A percentile compares a stretch with the other conserved stretches of the same genome.
Conservation (phyloP, 78 protist species). For the slime mould (Dictyostelium discoideum) region DNA sequence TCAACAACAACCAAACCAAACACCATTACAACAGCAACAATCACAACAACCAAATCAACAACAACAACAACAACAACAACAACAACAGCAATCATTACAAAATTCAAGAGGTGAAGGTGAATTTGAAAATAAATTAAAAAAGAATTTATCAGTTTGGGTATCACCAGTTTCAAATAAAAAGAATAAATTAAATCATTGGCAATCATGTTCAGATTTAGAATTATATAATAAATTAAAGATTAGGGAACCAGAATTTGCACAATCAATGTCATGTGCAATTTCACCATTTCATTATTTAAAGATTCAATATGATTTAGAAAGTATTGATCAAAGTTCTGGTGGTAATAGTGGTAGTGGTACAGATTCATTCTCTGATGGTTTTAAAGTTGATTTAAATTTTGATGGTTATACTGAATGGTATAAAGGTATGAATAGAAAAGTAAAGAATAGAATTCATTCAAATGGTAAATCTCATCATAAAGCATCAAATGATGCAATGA, state of each 20-base stretch:
- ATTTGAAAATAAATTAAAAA: slow-evolving; percentile 40
- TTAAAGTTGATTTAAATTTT: slow-evolving; percentile 60
- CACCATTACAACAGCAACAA: not conserved
- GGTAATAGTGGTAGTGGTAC: not conserved
- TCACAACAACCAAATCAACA: not conserved
- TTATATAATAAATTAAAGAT: slow-evolving; percentile 40
- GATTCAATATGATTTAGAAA: not conserved
- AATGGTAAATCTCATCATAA: slow-evolving; percentile 15
- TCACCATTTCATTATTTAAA: slow-evolving; percentile 66
- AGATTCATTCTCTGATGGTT: slow-evolving; percentile 5
- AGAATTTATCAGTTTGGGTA: slow-evolving; percentile 46
- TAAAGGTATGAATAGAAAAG: not conserved
- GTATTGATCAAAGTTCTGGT: not conserved
- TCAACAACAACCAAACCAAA: not conserved
- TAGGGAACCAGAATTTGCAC: slow-evolving; percentile 58
- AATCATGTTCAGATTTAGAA: slow-evolving; percentile 42
- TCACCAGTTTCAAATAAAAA: slow-evolving; percentile 14
- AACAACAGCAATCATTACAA: not conserved
- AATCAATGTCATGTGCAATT: slow-evolving; percentile 67
- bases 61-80: not conserved
- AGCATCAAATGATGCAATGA: not conserved
- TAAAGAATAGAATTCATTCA: not conserved
- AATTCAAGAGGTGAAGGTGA: not conserved
- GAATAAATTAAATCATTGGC: not conserved
- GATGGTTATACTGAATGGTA: slow-evolving; percentile 26